A percentile compares a stretch with the other conserved stretches of the same genome.
Evolutionary conservation across 1,139 yeast species (phyloP).

Genomic region (Suhomyces guaymorum): DNA sequence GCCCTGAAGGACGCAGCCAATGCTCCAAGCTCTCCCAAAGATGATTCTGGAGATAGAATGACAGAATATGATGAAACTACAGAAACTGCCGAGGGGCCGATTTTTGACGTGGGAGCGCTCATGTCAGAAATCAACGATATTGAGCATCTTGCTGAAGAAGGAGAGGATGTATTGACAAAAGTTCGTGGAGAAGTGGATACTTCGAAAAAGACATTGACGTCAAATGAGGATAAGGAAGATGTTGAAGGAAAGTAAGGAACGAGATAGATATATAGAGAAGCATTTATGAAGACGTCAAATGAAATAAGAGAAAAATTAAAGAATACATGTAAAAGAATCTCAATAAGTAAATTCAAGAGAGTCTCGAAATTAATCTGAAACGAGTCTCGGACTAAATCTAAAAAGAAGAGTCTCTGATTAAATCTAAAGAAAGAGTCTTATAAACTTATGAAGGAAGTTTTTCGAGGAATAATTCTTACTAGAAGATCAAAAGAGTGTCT

Average conservation of each 20-base stretch:
- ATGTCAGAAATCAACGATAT: constrained; percentile 48
- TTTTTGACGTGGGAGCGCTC: constrained; percentile 51
- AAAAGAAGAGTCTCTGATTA: no score
- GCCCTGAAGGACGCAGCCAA: constrained; percentile 23
- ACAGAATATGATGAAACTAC: constrained; percentile 13
- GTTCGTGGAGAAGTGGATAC: constrained; percentile 21
- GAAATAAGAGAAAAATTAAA: no score
- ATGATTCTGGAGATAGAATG: no score
- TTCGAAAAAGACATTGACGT: constrained; percentile 7
- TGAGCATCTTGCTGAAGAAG: constrained; percentile 31
- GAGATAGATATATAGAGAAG: constrained; percentile 4
- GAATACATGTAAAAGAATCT: no score
- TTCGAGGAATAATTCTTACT: no score
- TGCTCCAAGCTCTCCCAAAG: no score
- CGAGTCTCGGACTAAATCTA: no score
- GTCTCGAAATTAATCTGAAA: no score
- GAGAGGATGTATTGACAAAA: constrained; percentile 16
- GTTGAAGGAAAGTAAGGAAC: constrained; percentile 10
- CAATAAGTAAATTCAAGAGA: no score
- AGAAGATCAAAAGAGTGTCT: no score
- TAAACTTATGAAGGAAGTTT: no score
- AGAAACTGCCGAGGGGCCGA: constrained; percentile 17
- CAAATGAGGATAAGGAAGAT: constrained; percentile 27
- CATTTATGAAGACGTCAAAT: neutral
- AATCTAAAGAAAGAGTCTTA: no score